Percentiles rank a stretch among this genome's conserved stretches.
Conservation (phyloP, 2,329 filamentous ascomycete genomes). For the Ascochyta pisi region DNA sequence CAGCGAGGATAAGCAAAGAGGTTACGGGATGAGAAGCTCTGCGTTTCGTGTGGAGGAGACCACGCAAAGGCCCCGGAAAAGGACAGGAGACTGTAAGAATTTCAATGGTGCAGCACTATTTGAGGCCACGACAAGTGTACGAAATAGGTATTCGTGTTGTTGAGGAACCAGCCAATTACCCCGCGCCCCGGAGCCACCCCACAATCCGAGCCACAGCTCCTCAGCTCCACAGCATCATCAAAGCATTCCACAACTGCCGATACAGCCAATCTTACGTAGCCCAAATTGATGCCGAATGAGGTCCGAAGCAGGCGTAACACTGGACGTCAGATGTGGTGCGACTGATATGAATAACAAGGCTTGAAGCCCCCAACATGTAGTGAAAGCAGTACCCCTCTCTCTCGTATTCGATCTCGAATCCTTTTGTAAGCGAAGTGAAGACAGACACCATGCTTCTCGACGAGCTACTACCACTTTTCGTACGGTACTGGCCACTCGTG, state of each 20-base stretch:
- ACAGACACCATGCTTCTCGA: conserved; percentile 44
- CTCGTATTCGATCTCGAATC: neutral
- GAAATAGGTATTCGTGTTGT: neutral
- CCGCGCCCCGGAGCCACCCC: neutral
- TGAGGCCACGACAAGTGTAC: neutral
- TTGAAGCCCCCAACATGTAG: neutral
- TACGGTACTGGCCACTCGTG: conserved; percentile 53
- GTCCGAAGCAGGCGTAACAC: neutral
- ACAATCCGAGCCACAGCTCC: conserved; percentile 1
- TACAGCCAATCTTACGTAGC: neutral
- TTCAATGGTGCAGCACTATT: neutral
- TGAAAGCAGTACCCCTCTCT: neutral
- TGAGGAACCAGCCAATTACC: conserved; percentile 4
- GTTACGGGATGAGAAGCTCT: neutral
- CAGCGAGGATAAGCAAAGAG: neutral
- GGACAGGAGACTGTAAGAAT: neutral
- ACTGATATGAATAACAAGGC: conserved; percentile 6
- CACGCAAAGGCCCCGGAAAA: neutral
- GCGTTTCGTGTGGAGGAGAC: neutral
- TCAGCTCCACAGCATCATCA: conserved; percentile 7
- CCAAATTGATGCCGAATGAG: neutral
- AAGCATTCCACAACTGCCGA: conserved; percentile 17
- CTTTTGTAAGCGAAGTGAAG: neutral
- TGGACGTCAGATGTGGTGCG: neutral
- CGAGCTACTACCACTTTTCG: conserved; percentile 43